Base-by-base conservation (phyloP, 805 yeast species). In the Metahyphopichia silvanorum region DNA sequence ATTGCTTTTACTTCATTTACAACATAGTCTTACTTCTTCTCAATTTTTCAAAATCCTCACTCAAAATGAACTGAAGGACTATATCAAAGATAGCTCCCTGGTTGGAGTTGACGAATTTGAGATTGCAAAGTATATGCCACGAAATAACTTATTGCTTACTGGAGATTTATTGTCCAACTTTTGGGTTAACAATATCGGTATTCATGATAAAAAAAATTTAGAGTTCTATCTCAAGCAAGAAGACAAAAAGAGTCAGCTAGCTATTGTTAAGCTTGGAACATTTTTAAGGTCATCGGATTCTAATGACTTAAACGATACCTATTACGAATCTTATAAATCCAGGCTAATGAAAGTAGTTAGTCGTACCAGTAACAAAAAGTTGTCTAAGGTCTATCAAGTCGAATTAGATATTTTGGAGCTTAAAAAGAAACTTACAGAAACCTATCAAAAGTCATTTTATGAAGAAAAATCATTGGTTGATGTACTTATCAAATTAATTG, bases 21-120 rank as follows among this genome's bases (percentile, higher is more conserved):
- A 69, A 33, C 64, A 74, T 25, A 74, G 74, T 23, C 54, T 84
- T 6, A 67, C 86, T 0, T 47, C 69, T 2, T 78, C 93, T 0
- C 83, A 80, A 31, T 80, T 91, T 40, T 82, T 82, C 57, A 77
- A 80, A 40, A 43, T 83, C 3, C 51, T 91, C 29, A 78, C 76
- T 42, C 71, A 66, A 35, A 64, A 63, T 31, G 71, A 68, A 35
- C 55, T 51, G 21, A 46, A 55, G 11, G 47, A 38, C 7, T 31
- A 45, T 17, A 46, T 60, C 10, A 51, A 49, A 24, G 55, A 63
- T 21, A 59, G 63, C 2, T 63, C 66, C 16, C 39, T 51, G 1
- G 46, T 35, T 46, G 44, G 44, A n/a, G 31, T 53, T 13, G 39
- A 39, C 4, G 37, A 43, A 11, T 17, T 34, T 7, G 43, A 45